Evolutionary conservation across 2,329 filamentous ascomycete species (phyloP).

Genomic region (Trichophyton simii): DNA sequence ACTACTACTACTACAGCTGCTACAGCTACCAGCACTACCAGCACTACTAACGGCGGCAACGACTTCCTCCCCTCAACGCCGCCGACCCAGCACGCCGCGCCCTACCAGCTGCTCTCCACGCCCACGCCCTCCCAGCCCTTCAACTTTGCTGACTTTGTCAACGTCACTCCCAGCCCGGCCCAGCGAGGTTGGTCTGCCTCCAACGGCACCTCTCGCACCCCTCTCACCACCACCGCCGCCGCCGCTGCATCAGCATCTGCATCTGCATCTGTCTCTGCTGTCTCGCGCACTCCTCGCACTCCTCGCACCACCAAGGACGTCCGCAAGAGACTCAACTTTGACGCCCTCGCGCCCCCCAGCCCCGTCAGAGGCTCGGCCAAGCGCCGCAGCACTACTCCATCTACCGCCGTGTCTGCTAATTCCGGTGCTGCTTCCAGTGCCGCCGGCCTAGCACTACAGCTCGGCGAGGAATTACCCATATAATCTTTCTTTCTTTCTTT

Average conservation of each 20-base stretch:
- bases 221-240: conserved; percentile 21
- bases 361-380: conserved; percentile 39
- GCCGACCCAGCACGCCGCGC: conserved; percentile 47
- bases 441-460: conserved; percentile 8
- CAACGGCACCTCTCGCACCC: conserved; percentile 37
- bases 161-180: conserved; percentile 89
- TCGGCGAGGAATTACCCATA: conserved; percentile 10
- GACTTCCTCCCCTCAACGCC: conserved; percentile 60
- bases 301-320: conserved; percentile 56
- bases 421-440: neutral
- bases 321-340: conserved; percentile 70
- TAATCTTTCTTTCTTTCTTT: neutral
- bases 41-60: too few species aligned
- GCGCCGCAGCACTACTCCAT: conserved; percentile 19
- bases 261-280: too few species aligned
- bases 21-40: too few species aligned
- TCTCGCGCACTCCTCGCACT: conserved; percentile 43
- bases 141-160: conserved; percentile 94
- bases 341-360: conserved; percentile 52
- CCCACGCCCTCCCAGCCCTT: conserved; percentile 62
- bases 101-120: conserved; percentile 42
- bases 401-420: conserved; percentile 20
- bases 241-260: too few species aligned
- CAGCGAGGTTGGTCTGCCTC: conserved; percentile 59
- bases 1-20: conserved; percentile 10